A percentile compares a stretch with the other conserved stretches of the same genome.
Evolutionary conservation across 768 basidiomycete species (phyloP).

Genomic region (Suillus plorans): DNA sequence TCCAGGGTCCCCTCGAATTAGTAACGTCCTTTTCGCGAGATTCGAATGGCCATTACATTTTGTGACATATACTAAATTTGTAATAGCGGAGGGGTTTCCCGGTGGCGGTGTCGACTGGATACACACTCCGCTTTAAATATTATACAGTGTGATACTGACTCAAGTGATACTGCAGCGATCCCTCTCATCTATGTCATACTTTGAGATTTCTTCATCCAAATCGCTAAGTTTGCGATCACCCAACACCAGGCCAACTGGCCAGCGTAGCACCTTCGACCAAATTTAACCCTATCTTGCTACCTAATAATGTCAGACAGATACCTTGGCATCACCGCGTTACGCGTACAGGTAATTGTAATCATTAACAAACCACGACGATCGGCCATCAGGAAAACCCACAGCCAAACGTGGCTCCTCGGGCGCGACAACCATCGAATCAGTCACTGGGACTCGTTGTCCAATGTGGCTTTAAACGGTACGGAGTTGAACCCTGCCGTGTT

Average conservation of each 20-base stretch:
- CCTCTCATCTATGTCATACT: no score
- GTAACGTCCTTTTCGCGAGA: no score
- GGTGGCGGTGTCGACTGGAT: no score
- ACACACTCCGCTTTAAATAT: no score
- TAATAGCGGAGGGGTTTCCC: no score
- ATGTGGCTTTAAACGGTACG: neutral
- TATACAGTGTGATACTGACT: no score
- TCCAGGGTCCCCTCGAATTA: no score
- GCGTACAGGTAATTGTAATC: neutral
- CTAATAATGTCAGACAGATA: neutral
- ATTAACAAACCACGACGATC: neutral
- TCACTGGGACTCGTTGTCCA: neutral
- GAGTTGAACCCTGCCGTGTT: neutral
- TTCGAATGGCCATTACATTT: no score
- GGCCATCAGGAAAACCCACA: neutral
- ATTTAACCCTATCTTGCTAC: neutral
- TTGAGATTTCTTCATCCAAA: no score
- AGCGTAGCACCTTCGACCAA: neutral
- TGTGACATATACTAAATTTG: no score
- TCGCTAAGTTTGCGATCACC: neutral
- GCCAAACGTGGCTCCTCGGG: neutral
- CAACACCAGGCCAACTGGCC: neutral
- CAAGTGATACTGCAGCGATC: no score
- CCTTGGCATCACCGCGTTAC: neutral
- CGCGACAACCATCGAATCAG: neutral